Base-by-base conservation (phyloP, 2,329 filamentous ascomycete genomes). In the Cryoendolithus antarcticus region DNA sequence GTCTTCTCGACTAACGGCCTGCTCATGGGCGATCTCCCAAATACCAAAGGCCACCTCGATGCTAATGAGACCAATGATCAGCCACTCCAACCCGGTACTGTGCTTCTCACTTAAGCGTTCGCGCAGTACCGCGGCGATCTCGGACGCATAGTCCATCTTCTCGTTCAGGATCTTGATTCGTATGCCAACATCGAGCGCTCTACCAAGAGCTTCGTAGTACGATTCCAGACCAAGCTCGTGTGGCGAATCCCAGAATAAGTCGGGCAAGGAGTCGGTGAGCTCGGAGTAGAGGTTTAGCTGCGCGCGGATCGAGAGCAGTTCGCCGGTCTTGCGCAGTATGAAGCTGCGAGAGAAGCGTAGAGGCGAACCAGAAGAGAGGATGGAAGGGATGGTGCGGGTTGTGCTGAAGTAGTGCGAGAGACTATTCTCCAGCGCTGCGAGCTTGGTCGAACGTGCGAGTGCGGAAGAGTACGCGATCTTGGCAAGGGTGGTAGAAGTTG, bases 381-480 rank as follows among this genome's bases (percentile, higher is more conserved):
- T 74, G 12, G 75, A 76, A 5, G 89, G 84, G 44, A 95, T 94
- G 38, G 75, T 70, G 44, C 84, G 77, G 1, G 88, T 95, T 38
- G 81, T 86, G 52, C 86, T 77, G 51, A 96, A 88, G 63, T 96
- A 96, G 37, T 77, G 75, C 31, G 75, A 78, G 10, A 96, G 70
- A 30, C 85, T 74, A 37, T 77, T 82, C 62, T 98, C 91, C 13
- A 98, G 73, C 3, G 94, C 86, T 30, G 86, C 89, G 9, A 98
- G 74, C 60, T 96, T 96, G 5, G 91, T 95, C 53, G 82, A 91
- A 39, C 91, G 75, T 4, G 91, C 89, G 7, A 98, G 73, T 2
- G 89, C 89, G 1, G 86, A 95, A 0, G 89, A 95, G 61, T 96
- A 96, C 32, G 91, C 91, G 45, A 96, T 89, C 58, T 96, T 95